Evolutionary conservation across 345 rosid genomes (phyloP).

Genomic region (Camelina laxa): DNA sequence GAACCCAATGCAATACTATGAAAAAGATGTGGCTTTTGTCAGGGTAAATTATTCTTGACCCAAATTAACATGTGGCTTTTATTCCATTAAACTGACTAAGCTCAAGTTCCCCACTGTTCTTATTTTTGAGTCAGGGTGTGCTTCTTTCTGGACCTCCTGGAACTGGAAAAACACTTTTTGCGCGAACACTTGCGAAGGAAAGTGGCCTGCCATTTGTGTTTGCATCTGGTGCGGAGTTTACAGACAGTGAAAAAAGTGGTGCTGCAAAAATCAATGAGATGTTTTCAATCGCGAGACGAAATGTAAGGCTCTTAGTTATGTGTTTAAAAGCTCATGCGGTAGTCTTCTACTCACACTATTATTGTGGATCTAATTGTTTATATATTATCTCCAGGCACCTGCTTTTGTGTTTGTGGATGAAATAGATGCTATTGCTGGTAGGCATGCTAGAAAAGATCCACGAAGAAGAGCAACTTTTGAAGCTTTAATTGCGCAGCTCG

Average conservation of each 20-base stretch:
- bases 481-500: slow-evolving; percentile 90
- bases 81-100: slow-evolving; percentile 22
- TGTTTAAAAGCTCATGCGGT: slow-evolving; percentile 21
- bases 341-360: slow-evolving; percentile 15
- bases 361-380: slow-evolving; percentile 20
- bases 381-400: slow-evolving; percentile 71
- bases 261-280: slow-evolving; percentile 90
- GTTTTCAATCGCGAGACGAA: slow-evolving; percentile 90
- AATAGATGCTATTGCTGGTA: slow-evolving; percentile 97
- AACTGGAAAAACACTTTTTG: slow-evolving; percentile 98
- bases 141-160: slow-evolving; percentile 99
- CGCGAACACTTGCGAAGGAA: slow-evolving; percentile 91
- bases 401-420: slow-evolving; percentile 96
- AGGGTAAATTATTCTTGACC: slow-evolving; percentile 61
- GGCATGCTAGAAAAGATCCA: slow-evolving; percentile 89
- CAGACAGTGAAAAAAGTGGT: slow-evolving; percentile 92
- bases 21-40: slow-evolving; percentile 81
- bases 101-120: slow-evolving; percentile 7
- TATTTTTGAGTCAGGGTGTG: slow-evolving; percentile 68
- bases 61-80: slow-evolving; percentile 18
- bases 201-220: slow-evolving; percentile 95
- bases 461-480: slow-evolving; percentile 85
- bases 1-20: slow-evolving; percentile 93
- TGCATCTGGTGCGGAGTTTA: slow-evolving; percentile 98
- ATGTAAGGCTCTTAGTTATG: slow-evolving; percentile 56